These are phyloP conservation scores for Anisogramma anomala DNA, from an alignment of 2,329 filamentous ascomycete genomes.

Conservation along the genomic window DNA sequence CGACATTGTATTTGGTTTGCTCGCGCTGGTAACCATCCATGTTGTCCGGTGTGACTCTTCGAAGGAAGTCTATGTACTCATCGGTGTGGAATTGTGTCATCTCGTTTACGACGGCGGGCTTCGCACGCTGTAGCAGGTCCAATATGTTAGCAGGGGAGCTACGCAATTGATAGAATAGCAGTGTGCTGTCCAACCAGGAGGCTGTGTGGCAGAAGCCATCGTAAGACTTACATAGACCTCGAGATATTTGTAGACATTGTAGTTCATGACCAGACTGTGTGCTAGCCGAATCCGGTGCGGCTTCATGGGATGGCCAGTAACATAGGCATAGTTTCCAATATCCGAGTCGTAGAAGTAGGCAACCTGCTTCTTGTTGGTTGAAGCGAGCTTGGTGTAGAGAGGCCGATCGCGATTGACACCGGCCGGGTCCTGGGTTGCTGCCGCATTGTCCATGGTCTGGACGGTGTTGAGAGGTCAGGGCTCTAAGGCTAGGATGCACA, in stretches of 20 bases:
- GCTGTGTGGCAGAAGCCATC: slow-evolving; percentile 25
- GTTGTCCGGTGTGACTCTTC: slow-evolving; percentile 94
- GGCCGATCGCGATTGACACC: slow-evolving; percentile 33
- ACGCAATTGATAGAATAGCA: slow-evolving; percentile 22
- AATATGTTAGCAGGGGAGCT: slow-evolving; percentile 22
- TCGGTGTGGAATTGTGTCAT: slow-evolving; percentile 90
- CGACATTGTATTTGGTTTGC: slow-evolving; percentile 86
- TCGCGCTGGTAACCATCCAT: slow-evolving; percentile 91
- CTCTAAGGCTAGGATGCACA: not conserved
- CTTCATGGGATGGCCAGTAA: slow-evolving; percentile 97
- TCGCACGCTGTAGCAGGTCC: slow-evolving; percentile 49
- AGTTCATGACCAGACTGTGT: slow-evolving; percentile 91
- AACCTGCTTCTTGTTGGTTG: slow-evolving; percentile 58
- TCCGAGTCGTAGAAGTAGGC: slow-evolving; percentile 98
- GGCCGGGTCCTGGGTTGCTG: slow-evolving; percentile 19
- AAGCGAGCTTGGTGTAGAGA: slow-evolving; percentile 35
- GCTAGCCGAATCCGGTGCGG: slow-evolving; percentile 90
- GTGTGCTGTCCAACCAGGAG: slow-evolving; percentile 28
- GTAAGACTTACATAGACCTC: slow-evolving; percentile 69
- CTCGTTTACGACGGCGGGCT: slow-evolving; percentile 78
- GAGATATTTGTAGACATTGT: slow-evolving; percentile 93
- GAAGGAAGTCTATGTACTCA: slow-evolving; percentile 92
- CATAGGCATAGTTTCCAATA: slow-evolving; percentile 96
- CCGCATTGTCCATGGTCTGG: slow-evolving; percentile 3
- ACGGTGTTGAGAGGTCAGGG: not conserved